These are phyloP conservation scores for Cladosporium sp. DNA, from an alignment of 2,329 filamentous ascomycete genomes.

Conservation along the genomic window DNA sequence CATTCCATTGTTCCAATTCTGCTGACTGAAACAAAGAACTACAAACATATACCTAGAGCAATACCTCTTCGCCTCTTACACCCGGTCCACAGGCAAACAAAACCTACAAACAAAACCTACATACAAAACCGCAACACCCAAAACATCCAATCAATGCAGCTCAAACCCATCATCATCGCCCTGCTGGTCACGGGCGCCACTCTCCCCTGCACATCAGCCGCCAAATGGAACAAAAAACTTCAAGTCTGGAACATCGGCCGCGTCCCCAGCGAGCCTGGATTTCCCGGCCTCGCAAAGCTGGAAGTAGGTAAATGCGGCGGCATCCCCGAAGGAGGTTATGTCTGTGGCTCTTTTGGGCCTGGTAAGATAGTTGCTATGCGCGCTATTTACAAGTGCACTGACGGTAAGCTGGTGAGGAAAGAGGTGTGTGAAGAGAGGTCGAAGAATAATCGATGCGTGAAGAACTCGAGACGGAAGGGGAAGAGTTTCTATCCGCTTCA, in stretches of 20 bases:
- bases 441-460: neutral
- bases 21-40: too few species aligned
- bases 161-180: neutral
- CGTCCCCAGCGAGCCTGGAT: neutral
- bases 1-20: too few species aligned
- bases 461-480: neutral
- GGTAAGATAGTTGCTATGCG: conserved; percentile 2
- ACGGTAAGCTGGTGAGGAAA: neutral
- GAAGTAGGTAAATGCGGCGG: neutral
- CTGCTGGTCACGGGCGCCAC: neutral
- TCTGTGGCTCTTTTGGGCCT: neutral
- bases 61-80: too few species aligned
- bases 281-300: neutral
- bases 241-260: conserved; percentile 2
- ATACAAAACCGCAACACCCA: neutral
- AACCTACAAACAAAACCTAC: too few species aligned
- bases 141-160: neutral
- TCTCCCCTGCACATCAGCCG: neutral
- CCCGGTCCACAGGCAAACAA: too few species aligned
- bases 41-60: too few species aligned
- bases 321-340: neutral
- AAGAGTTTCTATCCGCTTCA: conserved; percentile 1
- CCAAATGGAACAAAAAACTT: conserved; percentile 1
- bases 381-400: neutral
- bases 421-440: neutral